phyloP scores from a whole-genome alignment of 176 grass and related monocot genomes.

The Oryza coarctata region DNA sequence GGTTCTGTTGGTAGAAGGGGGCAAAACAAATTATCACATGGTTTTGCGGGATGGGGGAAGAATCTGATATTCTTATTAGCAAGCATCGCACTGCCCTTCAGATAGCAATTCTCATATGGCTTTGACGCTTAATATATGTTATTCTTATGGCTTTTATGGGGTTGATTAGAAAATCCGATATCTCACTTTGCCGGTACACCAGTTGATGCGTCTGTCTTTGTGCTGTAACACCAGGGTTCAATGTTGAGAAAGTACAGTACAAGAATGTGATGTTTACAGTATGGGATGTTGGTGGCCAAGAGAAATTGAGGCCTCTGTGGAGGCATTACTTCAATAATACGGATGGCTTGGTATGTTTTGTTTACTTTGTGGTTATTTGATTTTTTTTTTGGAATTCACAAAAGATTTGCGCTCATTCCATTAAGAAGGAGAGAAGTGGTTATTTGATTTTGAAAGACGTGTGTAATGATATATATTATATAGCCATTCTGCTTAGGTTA shows the following conservation, averaged over 20 bases:
- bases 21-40: neutral
- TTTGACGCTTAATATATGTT: neutral
- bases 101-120: neutral
- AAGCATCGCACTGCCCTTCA: neutral
- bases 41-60: neutral
- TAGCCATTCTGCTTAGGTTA: neutral
- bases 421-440: neutral
- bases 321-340: conserved; percentile 85
- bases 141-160: neutral
- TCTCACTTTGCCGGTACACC: neutral
- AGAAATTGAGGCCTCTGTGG: conserved; percentile 80
- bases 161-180: neutral
- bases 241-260: conserved; percentile 85
- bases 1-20: neutral
- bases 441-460: neutral
- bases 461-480: neutral
- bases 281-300: conserved; percentile 88
- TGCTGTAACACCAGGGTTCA: conserved; percentile 55
- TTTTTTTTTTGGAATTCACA: neutral
- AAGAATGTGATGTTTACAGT: conserved; percentile 83
- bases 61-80: neutral
- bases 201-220: neutral
- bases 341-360: conserved; percentile 65
- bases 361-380: neutral
- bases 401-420: neutral